These are phyloP conservation scores for Lachnellula hyalina DNA, from an alignment of 2,329 filamentous ascomycete species.

Conservation along the genomic window DNA sequence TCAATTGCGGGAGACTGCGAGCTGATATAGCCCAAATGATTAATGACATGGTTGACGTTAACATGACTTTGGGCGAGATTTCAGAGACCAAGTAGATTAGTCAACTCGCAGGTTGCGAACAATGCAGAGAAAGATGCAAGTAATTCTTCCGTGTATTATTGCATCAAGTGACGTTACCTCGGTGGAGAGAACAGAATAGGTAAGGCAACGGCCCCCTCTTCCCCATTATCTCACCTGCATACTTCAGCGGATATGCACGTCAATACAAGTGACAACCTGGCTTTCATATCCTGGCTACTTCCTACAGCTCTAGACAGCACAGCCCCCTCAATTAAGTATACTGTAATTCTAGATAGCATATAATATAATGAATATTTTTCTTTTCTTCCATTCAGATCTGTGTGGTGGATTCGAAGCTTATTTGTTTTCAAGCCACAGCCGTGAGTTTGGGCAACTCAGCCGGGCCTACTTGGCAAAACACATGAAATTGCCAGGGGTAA, in stretches of 20 bases:
- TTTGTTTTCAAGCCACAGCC: neutral
- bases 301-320: too few relatives aligned
- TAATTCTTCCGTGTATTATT: neutral
- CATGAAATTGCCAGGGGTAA: too few relatives aligned
- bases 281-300: too few relatives aligned
- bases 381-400: neutral
- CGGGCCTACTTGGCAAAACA: neutral
- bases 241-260: neutral
- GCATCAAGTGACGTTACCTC: constrained; percentile 3
- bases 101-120: constrained; percentile 26
- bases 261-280: neutral
- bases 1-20: constrained; percentile 13
- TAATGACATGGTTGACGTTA: constrained; percentile 11
- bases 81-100: constrained; percentile 27
- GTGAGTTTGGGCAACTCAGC: neutral
- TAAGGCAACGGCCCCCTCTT: neutral
- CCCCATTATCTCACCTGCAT: too few relatives aligned
- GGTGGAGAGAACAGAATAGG: neutral
- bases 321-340: too few relatives aligned
- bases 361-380: too few relatives aligned
- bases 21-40: constrained; percentile 8
- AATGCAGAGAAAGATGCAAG: constrained; percentile 28
- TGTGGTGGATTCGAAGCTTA: neutral
- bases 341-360: too few relatives aligned
- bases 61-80: constrained; percentile 21